phyloP scores from a whole-genome alignment of 1,284 basidiomycete species.

The Trichosporon inkin region DNA sequence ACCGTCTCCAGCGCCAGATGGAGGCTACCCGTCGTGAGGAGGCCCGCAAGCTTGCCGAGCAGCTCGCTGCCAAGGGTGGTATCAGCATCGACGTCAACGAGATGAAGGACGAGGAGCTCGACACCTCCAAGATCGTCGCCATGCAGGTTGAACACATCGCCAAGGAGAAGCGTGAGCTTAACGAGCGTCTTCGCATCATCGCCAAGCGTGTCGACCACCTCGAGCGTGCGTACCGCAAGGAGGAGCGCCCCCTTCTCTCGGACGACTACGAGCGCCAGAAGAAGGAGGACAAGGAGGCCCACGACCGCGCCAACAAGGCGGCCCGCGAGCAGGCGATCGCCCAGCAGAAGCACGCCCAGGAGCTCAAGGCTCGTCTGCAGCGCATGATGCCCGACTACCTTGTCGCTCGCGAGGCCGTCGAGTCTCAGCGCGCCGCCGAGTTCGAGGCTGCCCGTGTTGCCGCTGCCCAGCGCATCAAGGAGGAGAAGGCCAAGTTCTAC shows the following conservation, averaged over 20 bases:
- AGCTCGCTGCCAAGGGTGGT: slow-evolving; percentile 75
- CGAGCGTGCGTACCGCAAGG: slow-evolving; percentile 93
- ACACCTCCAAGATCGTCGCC: slow-evolving; percentile 82
- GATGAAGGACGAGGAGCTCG: slow-evolving; percentile 74
- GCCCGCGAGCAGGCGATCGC: slow-evolving; percentile 61
- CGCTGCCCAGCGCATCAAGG: slow-evolving; percentile 69
- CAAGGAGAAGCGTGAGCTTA: slow-evolving; percentile 90
- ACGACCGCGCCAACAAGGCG: slow-evolving; percentile 62
- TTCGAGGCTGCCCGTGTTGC: slow-evolving; percentile 61
- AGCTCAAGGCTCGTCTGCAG: slow-evolving; percentile 70
- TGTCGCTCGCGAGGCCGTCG: slow-evolving; percentile 59
- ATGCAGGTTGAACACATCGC: slow-evolving; percentile 92
- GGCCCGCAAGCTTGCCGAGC: slow-evolving; percentile 84
- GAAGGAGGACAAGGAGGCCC: slow-evolving; percentile 65
- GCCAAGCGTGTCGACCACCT: slow-evolving; percentile 90
- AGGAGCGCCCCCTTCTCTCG: slow-evolving; percentile 79
- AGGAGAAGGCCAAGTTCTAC: slow-evolving; percentile 71
- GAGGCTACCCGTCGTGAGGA: slow-evolving; percentile 78
- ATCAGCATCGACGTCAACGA: slow-evolving; percentile 80
- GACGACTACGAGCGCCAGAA: slow-evolving; percentile 89
- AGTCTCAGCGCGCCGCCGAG: slow-evolving; percentile 66
- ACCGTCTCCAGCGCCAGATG: slow-evolving; percentile 74
- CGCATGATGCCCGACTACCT: slow-evolving; percentile 74
- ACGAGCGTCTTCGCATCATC: slow-evolving; percentile 76
- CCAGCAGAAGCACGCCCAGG: slow-evolving; percentile 66